Base-by-base conservation (phyloP, 306 rosid genomes). In the Fragaria iinumae region DNA sequence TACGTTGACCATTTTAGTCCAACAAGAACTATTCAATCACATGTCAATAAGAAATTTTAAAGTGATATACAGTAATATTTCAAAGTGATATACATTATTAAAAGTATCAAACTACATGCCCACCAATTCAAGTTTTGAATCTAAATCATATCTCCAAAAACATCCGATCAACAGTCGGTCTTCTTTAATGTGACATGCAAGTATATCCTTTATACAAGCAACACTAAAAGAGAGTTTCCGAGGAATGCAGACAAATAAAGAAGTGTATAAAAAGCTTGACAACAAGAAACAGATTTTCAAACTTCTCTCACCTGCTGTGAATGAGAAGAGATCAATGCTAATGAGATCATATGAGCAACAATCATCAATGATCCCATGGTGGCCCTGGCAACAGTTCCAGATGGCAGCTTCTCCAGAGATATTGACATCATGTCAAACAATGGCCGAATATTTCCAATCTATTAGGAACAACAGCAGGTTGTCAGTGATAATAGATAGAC, bases 381-480 rank as follows among this genome's bases (percentile, higher is more conserved):
- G 43, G 98, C 92, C 85, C 86, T 83, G 12, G 93, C 99, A 80
- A 87, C 86, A 55, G 71, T 76, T 69, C 97, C 98, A 52, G 92
- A 80, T 49, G 93, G 95, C 68, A 96, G 82, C 82, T 86, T 89
- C 87, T 96, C 99, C 49, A 96, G 80, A 47, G 90, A 87, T 81
- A 92, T 83, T 12, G 98, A 89, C 98, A 96, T 89, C 86, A 96
- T 76, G 84, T 96, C 97, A 81, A 92, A 89, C 57, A 96, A 87
- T 50, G 93, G 92, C 44, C 77, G 88, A 1, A 81, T 87, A 86
- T 91, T 90, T 75, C 82, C 87, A 75, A 89, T 86, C 99, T 96
- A 84, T 49, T 32, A 86, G 86, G 72, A 63, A 47, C 45, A 77
- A 80, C 17, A 48, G 49, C 27, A 68, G 10, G 59, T 72, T 45